phyloP scores from a whole-genome alignment of 2,329 filamentous ascomycete species.

The Fusarium bulbicola region DNA sequence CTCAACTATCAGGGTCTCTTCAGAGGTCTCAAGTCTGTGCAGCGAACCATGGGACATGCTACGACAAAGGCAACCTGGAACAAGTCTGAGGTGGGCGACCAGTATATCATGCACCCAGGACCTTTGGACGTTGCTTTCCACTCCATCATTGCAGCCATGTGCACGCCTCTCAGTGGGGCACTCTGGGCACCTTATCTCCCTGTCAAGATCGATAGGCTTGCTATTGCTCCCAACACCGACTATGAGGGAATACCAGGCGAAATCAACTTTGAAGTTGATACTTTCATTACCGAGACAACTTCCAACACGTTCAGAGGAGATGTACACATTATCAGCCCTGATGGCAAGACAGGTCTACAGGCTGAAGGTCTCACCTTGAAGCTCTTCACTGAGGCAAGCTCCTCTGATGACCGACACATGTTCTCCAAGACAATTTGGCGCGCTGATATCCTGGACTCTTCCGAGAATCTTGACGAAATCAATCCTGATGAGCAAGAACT shows the following conservation, averaged over 20 bases:
- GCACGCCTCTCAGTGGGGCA: neutral
- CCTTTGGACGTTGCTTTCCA: neutral
- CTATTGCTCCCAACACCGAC: neutral
- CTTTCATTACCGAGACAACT: neutral
- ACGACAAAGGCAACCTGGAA: neutral
- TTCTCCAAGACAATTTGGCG: neutral
- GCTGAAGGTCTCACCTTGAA: neutral
- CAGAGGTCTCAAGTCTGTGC: neutral
- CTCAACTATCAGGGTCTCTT: neutral
- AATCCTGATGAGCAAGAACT: neutral
- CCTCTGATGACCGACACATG: neutral
- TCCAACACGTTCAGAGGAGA: neutral
- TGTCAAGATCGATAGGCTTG: neutral
- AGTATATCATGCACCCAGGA: neutral
- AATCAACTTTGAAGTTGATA: neutral
- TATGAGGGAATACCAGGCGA: neutral
- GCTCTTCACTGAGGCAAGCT: neutral
- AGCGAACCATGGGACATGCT: conserved; percentile 1
- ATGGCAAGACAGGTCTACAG: neutral
- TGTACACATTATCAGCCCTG: neutral
- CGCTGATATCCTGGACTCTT: neutral
- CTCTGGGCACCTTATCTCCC: neutral
- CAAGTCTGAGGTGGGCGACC: neutral
- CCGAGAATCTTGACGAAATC: neutral
- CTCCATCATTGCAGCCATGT: neutral